Base-by-base conservation (phyloP, 768 basidiomycete species). In the Podaxis sp. region DNA sequence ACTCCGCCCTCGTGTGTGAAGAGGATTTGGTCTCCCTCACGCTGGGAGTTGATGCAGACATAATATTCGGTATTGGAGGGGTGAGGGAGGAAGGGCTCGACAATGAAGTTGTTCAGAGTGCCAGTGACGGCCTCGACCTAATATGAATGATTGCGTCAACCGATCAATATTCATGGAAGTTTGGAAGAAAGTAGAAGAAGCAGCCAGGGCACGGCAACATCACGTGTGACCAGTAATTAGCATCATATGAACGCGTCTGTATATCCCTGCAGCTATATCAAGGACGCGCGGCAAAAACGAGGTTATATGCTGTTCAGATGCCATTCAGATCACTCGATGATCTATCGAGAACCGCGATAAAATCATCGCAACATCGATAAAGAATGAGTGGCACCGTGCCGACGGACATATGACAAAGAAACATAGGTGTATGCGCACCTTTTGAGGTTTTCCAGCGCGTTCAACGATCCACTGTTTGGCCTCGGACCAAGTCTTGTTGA, bases 1-100 rank as follows among this genome's bases (percentile, higher is more conserved):
- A 99, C 95, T 82, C 97, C 97, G 66, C 97, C 97, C 73, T 98
- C 95, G 76, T 97, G 95, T 36, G 95, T 97, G 86, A 99, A 99
- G 74, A 99, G 92, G 75, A 99, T 98, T 56, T 88, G 84, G 72
- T 99, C 97, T 61, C 93, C 95, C 72, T 96, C 91, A 66, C 97
- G 93, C 26, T 85, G 88, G 15, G 96, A 99, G 77, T 88, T 98
- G 78, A 99, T 91, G 80, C 96, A 99, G 73, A 99, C 91, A 75
- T 99, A 99, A 80, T 93, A 98, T 75, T 99, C 97, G 63, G 95
- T 91, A 73, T 95, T 84, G 57, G 93, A 86, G 2, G 93, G 89
- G 73, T 99, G 96, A 53, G 96, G 96, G 58, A 96, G 83, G 88
- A 99, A 97, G n/a, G 96, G 96, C 78, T 99, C 96, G 67, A 99